These are phyloP conservation scores for Malassezia slooffiae DNA, from an alignment of 1,284 basidiomycete genomes.

Conservation along the genomic window DNA sequence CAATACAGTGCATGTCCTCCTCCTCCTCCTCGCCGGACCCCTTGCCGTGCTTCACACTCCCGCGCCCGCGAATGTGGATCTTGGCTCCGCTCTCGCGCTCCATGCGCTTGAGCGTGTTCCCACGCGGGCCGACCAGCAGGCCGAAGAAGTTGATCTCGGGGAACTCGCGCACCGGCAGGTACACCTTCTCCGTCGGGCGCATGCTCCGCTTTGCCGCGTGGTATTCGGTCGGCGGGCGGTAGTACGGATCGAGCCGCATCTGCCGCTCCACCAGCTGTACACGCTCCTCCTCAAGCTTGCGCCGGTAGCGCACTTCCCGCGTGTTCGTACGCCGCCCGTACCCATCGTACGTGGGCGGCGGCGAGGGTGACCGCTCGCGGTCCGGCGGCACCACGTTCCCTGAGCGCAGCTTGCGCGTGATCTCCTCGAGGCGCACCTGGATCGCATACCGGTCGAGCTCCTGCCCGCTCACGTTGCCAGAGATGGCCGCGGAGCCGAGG, in stretches of 20 bases:
- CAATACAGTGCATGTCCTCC: constrained; percentile 96
- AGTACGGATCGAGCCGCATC: constrained; percentile 94
- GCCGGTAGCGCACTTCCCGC: constrained; percentile 90
- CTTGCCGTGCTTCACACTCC: constrained; percentile 97
- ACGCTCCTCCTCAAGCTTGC: constrained; percentile 95
- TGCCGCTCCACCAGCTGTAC: constrained; percentile 84
- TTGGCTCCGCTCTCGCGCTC: constrained; percentile 95
- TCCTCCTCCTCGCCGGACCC: constrained; percentile 90
- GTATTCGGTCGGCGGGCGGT: constrained; percentile 88
- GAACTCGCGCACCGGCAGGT: constrained; percentile 98
- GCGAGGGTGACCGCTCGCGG: constrained; percentile 82
- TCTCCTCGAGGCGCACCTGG: constrained; percentile 70
- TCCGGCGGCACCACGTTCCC: constrained; percentile 95
- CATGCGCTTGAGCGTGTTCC: constrained; percentile 99
- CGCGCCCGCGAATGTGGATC: constrained; percentile 95
- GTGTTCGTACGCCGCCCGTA: constrained; percentile 97
- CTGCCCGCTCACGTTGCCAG: constrained; percentile 28
- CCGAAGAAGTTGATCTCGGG: constrained; percentile 99
- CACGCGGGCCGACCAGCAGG: constrained; percentile 90
- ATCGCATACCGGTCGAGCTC: constrained; percentile 45
- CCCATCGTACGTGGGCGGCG: constrained; percentile 89
- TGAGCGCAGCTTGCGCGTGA: constrained; percentile 79
- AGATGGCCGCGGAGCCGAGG: constrained; percentile 35
- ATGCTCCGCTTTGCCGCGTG: constrained; percentile 71
- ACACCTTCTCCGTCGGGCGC: constrained; percentile 72